These are phyloP conservation scores for Ambispora gerdemannii DNA, from an alignment of 192 early-diverging fungal species.

Conservation along the genomic window DNA sequence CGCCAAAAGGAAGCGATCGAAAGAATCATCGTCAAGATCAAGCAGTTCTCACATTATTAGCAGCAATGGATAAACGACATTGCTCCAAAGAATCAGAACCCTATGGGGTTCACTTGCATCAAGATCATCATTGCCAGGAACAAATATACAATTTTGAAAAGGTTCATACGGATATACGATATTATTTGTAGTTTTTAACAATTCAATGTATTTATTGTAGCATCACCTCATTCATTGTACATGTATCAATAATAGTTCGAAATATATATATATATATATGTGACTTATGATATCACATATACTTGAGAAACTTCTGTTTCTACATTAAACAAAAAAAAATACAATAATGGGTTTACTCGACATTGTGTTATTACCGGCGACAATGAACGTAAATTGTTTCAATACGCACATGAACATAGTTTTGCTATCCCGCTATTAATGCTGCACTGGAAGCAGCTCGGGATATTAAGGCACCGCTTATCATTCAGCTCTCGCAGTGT, in stretches of 20 bases:
- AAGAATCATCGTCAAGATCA: slow-evolving; percentile 57
- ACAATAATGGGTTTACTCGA: slow-evolving; percentile 75
- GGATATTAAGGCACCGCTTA: slow-evolving; percentile 87
- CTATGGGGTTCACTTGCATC: slow-evolving; percentile 48
- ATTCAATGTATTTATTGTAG: too few species aligned
- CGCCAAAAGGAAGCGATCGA: slow-evolving; percentile 48
- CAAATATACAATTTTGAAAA: not conserved
- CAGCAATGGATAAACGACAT: slow-evolving; percentile 34
- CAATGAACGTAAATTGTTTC: slow-evolving; percentile 78
- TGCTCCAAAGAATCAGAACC: slow-evolving; percentile 44
- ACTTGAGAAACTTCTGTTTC: too few species aligned
- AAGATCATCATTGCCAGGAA: slow-evolving; percentile 31
- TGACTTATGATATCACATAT: too few species aligned
- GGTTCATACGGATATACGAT: not conserved
- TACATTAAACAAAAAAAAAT: too few species aligned
- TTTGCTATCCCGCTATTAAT: slow-evolving; percentile 96
- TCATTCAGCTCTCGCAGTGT: slow-evolving; percentile 96
- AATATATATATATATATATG: too few species aligned
- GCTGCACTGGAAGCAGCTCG: slow-evolving; percentile 93
- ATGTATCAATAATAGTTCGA: too few species aligned
- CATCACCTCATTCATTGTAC: too few species aligned
- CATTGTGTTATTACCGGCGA: slow-evolving; percentile 90
- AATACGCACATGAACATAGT: slow-evolving; percentile 70
- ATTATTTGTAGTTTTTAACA: too few species aligned
- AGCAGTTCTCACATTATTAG: slow-evolving; percentile 50